These are phyloP conservation scores for Acacia acuminata DNA, from an alignment of 306 rosid species.

Conservation along the genomic window DNA sequence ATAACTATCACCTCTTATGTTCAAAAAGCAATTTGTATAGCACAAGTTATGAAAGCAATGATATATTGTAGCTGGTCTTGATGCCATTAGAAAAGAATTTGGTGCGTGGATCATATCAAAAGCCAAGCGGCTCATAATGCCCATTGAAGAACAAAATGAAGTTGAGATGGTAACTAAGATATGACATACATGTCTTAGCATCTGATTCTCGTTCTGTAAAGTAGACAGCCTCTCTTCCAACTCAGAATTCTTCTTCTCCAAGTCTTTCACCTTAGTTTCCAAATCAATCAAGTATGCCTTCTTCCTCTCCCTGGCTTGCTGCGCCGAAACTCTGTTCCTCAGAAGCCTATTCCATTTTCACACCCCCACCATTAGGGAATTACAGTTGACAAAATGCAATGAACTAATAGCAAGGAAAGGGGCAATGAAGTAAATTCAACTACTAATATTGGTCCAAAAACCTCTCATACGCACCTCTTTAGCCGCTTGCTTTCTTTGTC, in stretches of 20 bases:
- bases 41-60: background rate
- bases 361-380: background rate
- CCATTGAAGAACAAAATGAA: background rate
- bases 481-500: constrained; percentile 95
- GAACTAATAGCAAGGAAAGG: background rate
- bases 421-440: constrained; percentile 7
- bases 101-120: background rate
- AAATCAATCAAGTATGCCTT: constrained; percentile 65
- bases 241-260: constrained; percentile 67
- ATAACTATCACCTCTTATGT: background rate
- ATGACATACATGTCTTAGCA: constrained; percentile 70
- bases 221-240: constrained; percentile 67
- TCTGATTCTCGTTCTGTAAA: constrained; percentile 75
- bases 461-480: constrained; percentile 58
- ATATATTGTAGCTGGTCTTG: background rate
- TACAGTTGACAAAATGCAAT: background rate
- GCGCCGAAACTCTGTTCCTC: constrained; percentile 81
- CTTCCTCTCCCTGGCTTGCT: constrained; percentile 81
- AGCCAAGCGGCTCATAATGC: background rate
- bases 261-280: constrained; percentile 57
- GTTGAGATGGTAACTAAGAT: background rate
- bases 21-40: background rate
- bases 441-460: background rate
- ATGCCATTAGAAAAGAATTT: background rate
- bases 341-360: constrained; percentile 41